Percentiles rank a stretch among this genome's conserved stretches.
phyloP scores from a whole-genome alignment of 371 early-diverging fungal species.

The Coemansia sp. region DNA sequence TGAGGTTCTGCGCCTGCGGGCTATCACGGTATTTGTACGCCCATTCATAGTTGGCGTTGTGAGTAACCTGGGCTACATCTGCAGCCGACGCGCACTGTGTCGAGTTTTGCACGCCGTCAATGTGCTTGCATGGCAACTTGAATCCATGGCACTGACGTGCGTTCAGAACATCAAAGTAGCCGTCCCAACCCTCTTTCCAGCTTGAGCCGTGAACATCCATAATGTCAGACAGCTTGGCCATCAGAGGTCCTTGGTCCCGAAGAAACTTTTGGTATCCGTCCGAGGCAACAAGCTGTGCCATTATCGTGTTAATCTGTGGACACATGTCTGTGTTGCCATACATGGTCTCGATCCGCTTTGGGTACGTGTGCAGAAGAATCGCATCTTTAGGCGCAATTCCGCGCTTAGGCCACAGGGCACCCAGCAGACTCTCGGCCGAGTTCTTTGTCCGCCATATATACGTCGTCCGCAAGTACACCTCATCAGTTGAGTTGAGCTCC shows the following conservation, averaged over 20 bases:
- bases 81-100: conserved; percentile 50
- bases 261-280: conserved; percentile 50
- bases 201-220: conserved; percentile 22
- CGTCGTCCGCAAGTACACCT: conserved; percentile 32
- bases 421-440: conserved; percentile 57
- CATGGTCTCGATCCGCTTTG: conserved; percentile 57
- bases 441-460: conserved; percentile 59
- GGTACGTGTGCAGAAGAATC: conserved; percentile 54
- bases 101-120: neutral
- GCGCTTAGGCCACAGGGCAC: conserved; percentile 55
- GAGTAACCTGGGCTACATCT: conserved; percentile 37
- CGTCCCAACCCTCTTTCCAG: conserved; percentile 46
- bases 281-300: conserved; percentile 17
- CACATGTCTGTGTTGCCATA: conserved; percentile 54
- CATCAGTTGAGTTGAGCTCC: conserved; percentile 6
- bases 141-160: conserved; percentile 57
- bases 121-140: conserved; percentile 53
- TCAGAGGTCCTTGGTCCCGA: conserved; percentile 30
- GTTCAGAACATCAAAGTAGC: conserved; percentile 56
- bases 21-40: conserved; percentile 53
- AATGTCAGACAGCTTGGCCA: conserved; percentile 39
- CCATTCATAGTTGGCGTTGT: conserved; percentile 51
- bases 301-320: conserved; percentile 43
- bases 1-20: conserved; percentile 42
- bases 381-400: conserved; percentile 6